These are phyloP conservation scores for Metarhizium album DNA, from an alignment of 2,329 filamentous ascomycete species.

Conservation along the genomic window DNA sequence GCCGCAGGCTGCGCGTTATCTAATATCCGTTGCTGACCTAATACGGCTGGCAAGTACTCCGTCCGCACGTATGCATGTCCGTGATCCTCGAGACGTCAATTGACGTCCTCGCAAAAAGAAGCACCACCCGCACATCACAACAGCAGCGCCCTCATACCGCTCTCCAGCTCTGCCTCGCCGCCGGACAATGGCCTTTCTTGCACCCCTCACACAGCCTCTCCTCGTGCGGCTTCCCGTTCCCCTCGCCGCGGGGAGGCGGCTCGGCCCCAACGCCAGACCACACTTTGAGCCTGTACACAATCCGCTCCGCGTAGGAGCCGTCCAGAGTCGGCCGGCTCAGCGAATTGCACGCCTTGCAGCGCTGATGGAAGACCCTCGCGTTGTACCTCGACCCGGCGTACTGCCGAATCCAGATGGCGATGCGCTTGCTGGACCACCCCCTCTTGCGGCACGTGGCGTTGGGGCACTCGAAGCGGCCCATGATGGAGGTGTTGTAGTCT, in stretches of 20 bases:
- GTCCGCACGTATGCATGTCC: too few species aligned
- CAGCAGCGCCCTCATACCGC: neutral
- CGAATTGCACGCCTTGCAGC: slow-evolving; percentile 20
- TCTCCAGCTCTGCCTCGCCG: neutral
- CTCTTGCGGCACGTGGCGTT: slow-evolving; percentile 13
- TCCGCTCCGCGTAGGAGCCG: slow-evolving; percentile 21
- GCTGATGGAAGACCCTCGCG: slow-evolving; percentile 25
- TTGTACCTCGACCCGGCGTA: slow-evolving; percentile 22
- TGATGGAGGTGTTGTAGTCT: slow-evolving; percentile 18
- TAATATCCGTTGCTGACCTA: too few species aligned
- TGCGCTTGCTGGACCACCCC: slow-evolving; percentile 22
- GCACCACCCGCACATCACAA: neutral
- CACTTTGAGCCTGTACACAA: slow-evolving; percentile 25
- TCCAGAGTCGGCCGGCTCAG: slow-evolving; percentile 18
- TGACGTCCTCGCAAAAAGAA: slow-evolving; percentile 13
- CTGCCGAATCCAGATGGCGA: slow-evolving; percentile 23
- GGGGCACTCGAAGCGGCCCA: slow-evolving; percentile 22
- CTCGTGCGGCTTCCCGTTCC: slow-evolving; percentile 14
- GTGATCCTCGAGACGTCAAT: too few species aligned
- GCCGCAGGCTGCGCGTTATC: too few species aligned
- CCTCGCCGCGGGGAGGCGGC: neutral
- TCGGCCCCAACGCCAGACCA: slow-evolving; percentile 21
- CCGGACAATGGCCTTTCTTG: slow-evolving; percentile 19
- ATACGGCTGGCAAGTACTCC: too few species aligned
- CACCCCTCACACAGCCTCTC: slow-evolving; percentile 24